Percentiles rank a stretch among this genome's conserved stretches.
These are phyloP conservation scores for Xylaria sp. DNA, from an alignment of 2,329 filamentous ascomycete genomes.

Conservation along the genomic window DNA sequence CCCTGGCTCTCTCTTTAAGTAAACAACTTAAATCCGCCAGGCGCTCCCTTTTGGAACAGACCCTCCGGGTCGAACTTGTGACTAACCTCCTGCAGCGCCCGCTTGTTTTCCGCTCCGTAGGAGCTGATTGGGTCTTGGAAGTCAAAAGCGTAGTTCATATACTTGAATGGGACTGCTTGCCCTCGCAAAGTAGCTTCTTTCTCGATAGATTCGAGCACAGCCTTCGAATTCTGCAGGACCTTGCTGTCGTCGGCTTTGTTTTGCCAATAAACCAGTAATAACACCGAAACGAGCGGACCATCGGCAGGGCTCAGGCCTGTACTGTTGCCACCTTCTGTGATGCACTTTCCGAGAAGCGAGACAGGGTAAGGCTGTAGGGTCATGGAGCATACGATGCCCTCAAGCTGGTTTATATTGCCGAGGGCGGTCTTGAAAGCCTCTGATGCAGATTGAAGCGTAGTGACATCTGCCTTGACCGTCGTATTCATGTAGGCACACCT, in stretches of 20 bases:
- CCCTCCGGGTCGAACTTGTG: conserved; percentile 31
- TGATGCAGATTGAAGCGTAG: background rate
- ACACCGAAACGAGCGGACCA: background rate
- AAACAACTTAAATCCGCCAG: conserved; percentile 27
- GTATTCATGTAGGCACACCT: conserved; percentile 11
- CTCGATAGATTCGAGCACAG: too few relatives aligned
- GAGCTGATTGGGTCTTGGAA: conserved; percentile 22
- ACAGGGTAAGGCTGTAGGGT: background rate
- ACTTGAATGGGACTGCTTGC: conserved; percentile 9
- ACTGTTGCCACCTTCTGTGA: background rate
- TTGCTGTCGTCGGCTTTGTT: background rate
- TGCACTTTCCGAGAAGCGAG: background rate
- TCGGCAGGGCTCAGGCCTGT: background rate
- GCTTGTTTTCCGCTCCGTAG: conserved; percentile 21
- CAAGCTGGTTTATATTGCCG: background rate
- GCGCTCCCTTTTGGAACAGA: conserved; percentile 31
- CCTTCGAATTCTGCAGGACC: too few relatives aligned
- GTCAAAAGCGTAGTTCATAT: conserved; percentile 26
- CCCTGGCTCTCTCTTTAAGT: too few relatives aligned
- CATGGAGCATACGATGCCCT: background rate
- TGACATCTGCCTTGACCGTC: conserved; percentile 10
- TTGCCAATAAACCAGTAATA: background rate
- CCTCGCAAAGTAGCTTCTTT: conserved; percentile 3
- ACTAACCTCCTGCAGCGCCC: conserved; percentile 22
- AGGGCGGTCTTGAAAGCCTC: background rate